Percentiles rank a stretch among this genome's conserved stretches.
Evolutionary conservation across 192 early-diverging fungal species (phyloP).

Genomic region (Backusella luteola): DNA sequence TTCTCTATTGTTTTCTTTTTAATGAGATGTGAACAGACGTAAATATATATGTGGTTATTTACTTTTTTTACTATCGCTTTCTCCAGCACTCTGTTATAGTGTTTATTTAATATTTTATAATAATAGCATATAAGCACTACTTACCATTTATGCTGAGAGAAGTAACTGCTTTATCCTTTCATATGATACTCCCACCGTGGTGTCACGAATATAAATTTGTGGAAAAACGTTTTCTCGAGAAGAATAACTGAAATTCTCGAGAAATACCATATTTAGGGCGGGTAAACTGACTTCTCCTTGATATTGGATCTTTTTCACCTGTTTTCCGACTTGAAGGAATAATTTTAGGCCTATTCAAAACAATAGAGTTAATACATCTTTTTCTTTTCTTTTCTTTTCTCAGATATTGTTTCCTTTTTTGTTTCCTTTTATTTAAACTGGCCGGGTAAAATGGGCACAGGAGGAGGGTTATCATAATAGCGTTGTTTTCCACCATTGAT

Average conservation of each 20-base stretch:
- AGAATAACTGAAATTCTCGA: constrained; percentile 67
- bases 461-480: too few species aligned
- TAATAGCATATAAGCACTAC: not conserved
- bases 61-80: too few species aligned
- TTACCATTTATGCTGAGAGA: constrained; percentile 54
- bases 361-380: not conserved
- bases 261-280: constrained; percentile 66
- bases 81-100: not conserved
- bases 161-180: constrained; percentile 57
- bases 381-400: not conserved
- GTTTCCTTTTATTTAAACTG: too few species aligned
- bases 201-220: constrained; percentile 66
- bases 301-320: constrained; percentile 55
- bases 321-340: constrained; percentile 63
- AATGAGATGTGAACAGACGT: too few species aligned
- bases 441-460: too few species aligned
- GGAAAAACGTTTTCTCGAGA: constrained; percentile 65
- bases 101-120: not conserved
- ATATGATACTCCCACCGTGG: constrained; percentile 53
- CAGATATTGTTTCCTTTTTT: too few species aligned
- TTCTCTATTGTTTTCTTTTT: too few species aligned
- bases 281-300: constrained; percentile 56
- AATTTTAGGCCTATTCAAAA: constrained; percentile 23
- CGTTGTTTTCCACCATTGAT: too few species aligned
- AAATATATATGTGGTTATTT: too few species aligned